Evolutionary conservation across 2,329 filamentous ascomycete species (phyloP).

Genomic region (Talaromyces albobiverticillius): DNA sequence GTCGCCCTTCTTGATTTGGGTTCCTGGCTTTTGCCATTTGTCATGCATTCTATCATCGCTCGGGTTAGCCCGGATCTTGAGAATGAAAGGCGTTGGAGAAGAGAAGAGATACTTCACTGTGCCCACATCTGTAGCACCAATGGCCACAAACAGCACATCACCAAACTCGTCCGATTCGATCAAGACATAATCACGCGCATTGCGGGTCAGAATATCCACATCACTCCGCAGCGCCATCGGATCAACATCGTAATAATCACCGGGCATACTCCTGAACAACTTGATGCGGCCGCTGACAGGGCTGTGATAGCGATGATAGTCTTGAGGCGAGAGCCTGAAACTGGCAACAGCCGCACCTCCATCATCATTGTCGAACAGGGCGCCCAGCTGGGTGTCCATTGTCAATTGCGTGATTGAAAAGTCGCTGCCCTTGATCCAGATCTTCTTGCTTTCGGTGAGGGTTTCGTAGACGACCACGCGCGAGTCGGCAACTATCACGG

Average conservation of each 20-base stretch:
- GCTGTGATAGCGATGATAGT: slow-evolving; percentile 47
- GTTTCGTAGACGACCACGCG: slow-evolving; percentile 36
- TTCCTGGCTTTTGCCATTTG: slow-evolving; percentile 27
- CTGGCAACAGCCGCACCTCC: slow-evolving; percentile 42
- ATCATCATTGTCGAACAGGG: slow-evolving; percentile 36
- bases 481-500: slow-evolving; percentile 36
- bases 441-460: slow-evolving; percentile 29
- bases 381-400: slow-evolving; percentile 25
- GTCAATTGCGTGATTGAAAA: slow-evolving; percentile 43
- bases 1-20: slow-evolving; percentile 37
- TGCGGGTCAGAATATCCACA: slow-evolving; percentile 39
- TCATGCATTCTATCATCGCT: slow-evolving; percentile 35
- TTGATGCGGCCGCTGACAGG: slow-evolving; percentile 41
- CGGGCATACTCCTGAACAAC: slow-evolving; percentile 38
- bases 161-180: slow-evolving; percentile 40
- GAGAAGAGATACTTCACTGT: slow-evolving; percentile 32
- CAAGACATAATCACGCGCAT: slow-evolving; percentile 37
- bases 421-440: slow-evolving; percentile 46
- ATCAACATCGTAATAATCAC: slow-evolving; percentile 46
- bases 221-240: slow-evolving; percentile 30
- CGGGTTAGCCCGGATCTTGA: too few species aligned
- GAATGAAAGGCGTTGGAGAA: too few species aligned
- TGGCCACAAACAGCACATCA: slow-evolving; percentile 42
- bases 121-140: slow-evolving; percentile 41
- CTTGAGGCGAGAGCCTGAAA: slow-evolving; percentile 43